Conservation (phyloP, 2,329 filamentous ascomycete species). For the Talaromyces sp. region DNA sequence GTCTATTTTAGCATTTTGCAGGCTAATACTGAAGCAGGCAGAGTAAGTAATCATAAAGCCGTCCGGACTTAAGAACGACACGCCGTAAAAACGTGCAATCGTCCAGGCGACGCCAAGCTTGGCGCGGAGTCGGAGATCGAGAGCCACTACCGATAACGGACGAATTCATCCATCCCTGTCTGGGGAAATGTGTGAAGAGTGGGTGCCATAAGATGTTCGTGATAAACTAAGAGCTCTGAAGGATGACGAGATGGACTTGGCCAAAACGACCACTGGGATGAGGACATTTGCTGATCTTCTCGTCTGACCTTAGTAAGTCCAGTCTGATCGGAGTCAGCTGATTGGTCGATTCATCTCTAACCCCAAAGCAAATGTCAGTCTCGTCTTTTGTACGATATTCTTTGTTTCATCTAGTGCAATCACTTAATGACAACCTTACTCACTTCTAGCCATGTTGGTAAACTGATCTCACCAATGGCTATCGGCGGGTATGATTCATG, state of each 20-base stretch:
- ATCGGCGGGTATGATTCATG: not conserved
- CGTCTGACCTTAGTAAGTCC: not conserved
- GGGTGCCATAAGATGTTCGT: too few relatives aligned
- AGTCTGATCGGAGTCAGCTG: not conserved
- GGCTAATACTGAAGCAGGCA: not conserved
- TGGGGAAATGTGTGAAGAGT: too few relatives aligned
- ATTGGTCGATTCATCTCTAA: not conserved
- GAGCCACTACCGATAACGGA: not conserved
- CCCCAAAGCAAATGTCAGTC: not conserved
- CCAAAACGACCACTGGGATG: not conserved
- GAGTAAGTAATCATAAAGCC: not conserved
- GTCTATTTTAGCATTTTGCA: not conserved
- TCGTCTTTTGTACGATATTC: not conserved
- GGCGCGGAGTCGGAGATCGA: not conserved
- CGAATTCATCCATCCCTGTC: too few relatives aligned
- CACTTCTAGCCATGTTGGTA: not conserved
- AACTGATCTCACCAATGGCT: not conserved
- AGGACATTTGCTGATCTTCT: not conserved
- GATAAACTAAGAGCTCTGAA: not conserved
- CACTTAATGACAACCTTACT: too few relatives aligned
- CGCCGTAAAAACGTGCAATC: not conserved
- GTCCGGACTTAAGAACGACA: not conserved
- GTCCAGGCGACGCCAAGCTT: not conserved
- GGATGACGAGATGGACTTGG: not conserved
- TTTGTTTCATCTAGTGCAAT: not conserved